These are phyloP conservation scores for Arthrobotrys entomopaga DNA, from an alignment of 2,329 filamentous ascomycete genomes.

Conservation along the genomic window DNA sequence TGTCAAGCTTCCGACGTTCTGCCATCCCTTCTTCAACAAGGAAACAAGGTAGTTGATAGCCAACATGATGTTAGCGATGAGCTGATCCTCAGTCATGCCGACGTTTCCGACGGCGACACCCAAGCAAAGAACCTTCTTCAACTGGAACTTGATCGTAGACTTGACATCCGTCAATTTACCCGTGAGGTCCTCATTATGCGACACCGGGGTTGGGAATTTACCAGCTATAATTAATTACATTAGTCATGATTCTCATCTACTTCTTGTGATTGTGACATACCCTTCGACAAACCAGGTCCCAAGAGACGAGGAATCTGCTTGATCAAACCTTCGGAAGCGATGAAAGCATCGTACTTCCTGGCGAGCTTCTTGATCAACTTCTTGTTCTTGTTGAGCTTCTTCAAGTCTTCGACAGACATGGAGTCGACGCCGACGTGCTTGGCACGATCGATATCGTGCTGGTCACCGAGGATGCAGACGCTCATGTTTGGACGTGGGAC, in stretches of 20 bases:
- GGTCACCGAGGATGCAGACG: constrained; percentile 88
- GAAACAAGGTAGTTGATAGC: constrained; percentile 99
- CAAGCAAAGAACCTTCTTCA: constrained; percentile 99
- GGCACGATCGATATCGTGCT: constrained; percentile 99
- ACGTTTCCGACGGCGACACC: constrained; percentile 99
- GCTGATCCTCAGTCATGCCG: constrained; percentile 93
- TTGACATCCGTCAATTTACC: constrained; percentile 99
- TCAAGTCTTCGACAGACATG: constrained; percentile 98
- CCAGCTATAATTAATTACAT: constrained; percentile 71
- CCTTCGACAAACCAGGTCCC: constrained; percentile 97
- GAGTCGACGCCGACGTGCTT: constrained; percentile 99
- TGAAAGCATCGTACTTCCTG: constrained; percentile 99
- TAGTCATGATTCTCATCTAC: constrained; percentile 57
- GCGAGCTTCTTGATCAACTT: constrained; percentile 99
- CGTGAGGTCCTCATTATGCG: constrained; percentile 91
- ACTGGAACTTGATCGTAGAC: constrained; percentile 99
- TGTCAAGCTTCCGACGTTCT: constrained; percentile 99
- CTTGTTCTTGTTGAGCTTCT: constrained; percentile 99
- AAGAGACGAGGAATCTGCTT: constrained; percentile 99
- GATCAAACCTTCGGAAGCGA: constrained; percentile 96
- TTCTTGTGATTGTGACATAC: constrained; percentile 65
- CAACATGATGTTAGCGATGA: constrained; percentile 99
- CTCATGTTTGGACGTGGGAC: constrained; percentile 90
- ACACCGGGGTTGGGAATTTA: constrained; percentile 99
- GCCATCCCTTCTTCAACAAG: constrained; percentile 99